phyloP scores from a whole-genome alignment of 1,284 basidiomycete species.

The Cutaneotrichosporon arboriforme region DNA sequence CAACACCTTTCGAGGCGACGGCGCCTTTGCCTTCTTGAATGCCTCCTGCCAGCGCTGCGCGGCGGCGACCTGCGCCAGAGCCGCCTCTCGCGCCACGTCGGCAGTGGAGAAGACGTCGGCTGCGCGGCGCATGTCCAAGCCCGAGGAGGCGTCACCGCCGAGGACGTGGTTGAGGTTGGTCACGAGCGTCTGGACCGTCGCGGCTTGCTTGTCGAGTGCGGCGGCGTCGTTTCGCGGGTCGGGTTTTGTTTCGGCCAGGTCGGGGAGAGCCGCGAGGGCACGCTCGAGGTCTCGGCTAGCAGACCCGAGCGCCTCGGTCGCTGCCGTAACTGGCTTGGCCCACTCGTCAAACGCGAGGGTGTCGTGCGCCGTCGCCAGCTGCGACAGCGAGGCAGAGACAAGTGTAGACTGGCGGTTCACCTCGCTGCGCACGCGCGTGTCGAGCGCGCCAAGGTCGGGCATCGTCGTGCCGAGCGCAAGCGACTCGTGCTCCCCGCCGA shows the following conservation, averaged over 20 bases:
- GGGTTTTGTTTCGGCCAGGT: neutral
- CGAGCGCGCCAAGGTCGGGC: constrained; percentile 58
- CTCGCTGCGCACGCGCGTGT: constrained; percentile 63
- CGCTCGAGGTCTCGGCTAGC: neutral
- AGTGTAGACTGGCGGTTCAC: constrained; percentile 63
- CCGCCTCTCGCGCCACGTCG: constrained; percentile 13
- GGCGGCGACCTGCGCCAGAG: constrained; percentile 1
- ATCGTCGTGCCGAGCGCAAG: neutral
- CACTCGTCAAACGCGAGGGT: constrained; percentile 8
- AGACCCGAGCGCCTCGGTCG: neutral
- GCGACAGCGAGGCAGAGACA: constrained; percentile 56
- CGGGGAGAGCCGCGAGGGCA: neutral
- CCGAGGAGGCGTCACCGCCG: neutral
- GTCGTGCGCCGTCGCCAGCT: constrained; percentile 7
- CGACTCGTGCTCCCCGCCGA: neutral
- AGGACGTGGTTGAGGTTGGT: constrained; percentile 9
- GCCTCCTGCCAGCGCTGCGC: constrained; percentile 11
- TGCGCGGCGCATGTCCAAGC: constrained; percentile 10
- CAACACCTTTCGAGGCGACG: neutral
- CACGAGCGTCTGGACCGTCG: constrained; percentile 4
- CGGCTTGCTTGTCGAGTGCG: neutral
- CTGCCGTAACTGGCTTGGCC: constrained; percentile 7
- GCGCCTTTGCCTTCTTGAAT: neutral
- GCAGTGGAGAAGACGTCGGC: constrained; percentile 14
- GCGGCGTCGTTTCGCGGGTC: neutral